Base-by-base conservation (phyloP, 2,329 filamentous ascomycete species). In the Colletotrichum agaves region DNA sequence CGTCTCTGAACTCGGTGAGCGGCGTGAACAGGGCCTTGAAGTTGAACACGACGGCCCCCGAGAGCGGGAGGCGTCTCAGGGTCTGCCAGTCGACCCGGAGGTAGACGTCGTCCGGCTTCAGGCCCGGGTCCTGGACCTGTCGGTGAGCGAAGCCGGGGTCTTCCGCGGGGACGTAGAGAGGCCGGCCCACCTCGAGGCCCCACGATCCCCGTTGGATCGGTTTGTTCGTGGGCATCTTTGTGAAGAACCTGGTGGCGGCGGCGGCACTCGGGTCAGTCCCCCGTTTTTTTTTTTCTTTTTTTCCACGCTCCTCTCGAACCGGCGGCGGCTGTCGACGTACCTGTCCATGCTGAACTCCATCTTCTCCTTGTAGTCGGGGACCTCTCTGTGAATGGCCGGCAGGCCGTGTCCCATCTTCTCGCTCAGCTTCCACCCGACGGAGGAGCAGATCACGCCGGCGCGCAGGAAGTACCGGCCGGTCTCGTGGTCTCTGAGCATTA, bases 61-160 rank as follows among this genome's bases (percentile, higher is more conserved):
- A 93, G 0, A 97, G 81, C 0, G 93, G 93, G 0, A 97, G 80
- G 3, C 93, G 87, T 2, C 93, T 88, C 4, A 97, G 81, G 0
- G 93, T 97, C 78, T 97, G 94, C 92, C 93, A 97, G 77, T 97
- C 93, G 2, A 96, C 93, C 4, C 93, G 87, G 1, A 97, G 81
- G 69, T 91, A 81, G 70, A 92, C 82, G 37, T 92, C 86, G 0
- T 87, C 83, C 2, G 88, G 74, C 0, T 78, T 80, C 5, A 95
- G 80, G 19, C 81, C 78, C 0, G 84, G 79, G 52, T 87, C 82
- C 70, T 94, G 91, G 0, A 79, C 75, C 1, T 83, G 79, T 17
- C 91, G 87, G 37, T 88, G 82, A 44, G 81, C 78, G 72, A 90
- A 89, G 64, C 92, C 88, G 0, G 88, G 86, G 71, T 93, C 84